Percentiles rank a stretch among this genome's conserved stretches.
These are phyloP conservation scores for Cyclotella sp. DNA, from an alignment of 108 stramenopile genomes.

Conservation along the genomic window DNA sequence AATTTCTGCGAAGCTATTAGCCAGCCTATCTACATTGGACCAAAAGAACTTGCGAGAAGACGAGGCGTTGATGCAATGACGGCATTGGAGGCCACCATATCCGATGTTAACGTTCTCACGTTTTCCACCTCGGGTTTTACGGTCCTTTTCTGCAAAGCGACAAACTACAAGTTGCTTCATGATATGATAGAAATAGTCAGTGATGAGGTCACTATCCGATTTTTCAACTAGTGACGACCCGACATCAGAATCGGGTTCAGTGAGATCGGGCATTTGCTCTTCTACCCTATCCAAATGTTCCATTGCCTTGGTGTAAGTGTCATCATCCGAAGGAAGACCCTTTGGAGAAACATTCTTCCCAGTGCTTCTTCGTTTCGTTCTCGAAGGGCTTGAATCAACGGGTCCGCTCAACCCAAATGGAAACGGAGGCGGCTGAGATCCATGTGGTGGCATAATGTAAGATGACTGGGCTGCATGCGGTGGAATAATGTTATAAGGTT, in stretches of 20 bases:
- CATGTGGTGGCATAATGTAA: constrained; percentile 17
- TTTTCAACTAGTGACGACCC: constrained; percentile 40
- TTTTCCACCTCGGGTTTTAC: constrained; percentile 91
- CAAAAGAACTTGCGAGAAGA: constrained; percentile 89
- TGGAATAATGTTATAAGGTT: constrained; percentile 13
- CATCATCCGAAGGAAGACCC: constrained; percentile 34
- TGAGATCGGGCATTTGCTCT: constrained; percentile 22
- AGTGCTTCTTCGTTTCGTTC: constrained; percentile 18
- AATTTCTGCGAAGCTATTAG: constrained; percentile 92
- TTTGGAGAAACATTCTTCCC: constrained; percentile 41
- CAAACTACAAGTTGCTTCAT: constrained; percentile 86
- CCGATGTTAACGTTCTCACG: constrained; percentile 83
- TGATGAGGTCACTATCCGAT: constrained; percentile 58
- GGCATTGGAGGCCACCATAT: constrained; percentile 87
- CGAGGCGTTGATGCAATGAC: constrained; percentile 70
- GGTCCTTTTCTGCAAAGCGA: constrained; percentile 85
- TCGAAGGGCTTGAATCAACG: constrained; percentile 6
- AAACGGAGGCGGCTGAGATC: constrained; percentile 16
- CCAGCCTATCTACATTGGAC: constrained; percentile 87
- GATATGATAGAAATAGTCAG: constrained; percentile 86
- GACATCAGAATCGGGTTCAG: constrained; percentile 29
- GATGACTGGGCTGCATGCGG: constrained; percentile 1
- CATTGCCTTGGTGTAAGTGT: constrained; percentile 36
- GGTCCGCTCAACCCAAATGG: not conserved
- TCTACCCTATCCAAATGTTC: constrained; percentile 26